A percentile compares a stretch with the other conserved stretches of the same genome.
These are phyloP conservation scores for Blastomyces silverae DNA, from an alignment of 2,329 filamentous ascomycete species.

Conservation along the genomic window DNA sequence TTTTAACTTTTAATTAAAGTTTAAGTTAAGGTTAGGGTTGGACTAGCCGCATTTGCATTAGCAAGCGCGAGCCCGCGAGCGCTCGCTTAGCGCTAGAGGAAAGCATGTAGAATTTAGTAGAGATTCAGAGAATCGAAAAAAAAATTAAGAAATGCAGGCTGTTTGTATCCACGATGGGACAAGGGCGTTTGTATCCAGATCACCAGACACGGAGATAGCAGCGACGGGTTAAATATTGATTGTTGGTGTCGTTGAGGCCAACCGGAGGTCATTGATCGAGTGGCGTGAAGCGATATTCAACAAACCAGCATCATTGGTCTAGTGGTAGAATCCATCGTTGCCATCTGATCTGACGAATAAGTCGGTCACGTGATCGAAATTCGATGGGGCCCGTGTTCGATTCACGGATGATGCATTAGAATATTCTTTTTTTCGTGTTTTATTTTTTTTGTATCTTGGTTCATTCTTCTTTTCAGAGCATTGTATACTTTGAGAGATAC, in stretches of 20 bases:
- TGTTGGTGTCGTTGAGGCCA: too few species aligned
- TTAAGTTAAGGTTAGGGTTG: not conserved
- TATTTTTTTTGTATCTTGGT: not conserved
- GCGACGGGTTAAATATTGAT: too few species aligned
- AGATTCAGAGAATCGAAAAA: too few species aligned
- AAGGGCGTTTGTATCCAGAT: too few species aligned
- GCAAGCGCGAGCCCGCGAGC: too few species aligned
- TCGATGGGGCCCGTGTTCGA: slow-evolving; percentile 44
- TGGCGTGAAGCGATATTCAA: fast-evolving
- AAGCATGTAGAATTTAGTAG: too few species aligned
- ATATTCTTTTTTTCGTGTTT: not conserved
- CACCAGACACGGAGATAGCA: too few species aligned
- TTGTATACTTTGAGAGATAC: too few species aligned
- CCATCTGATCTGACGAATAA: too few species aligned
- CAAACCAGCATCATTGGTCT: slow-evolving; percentile 10
- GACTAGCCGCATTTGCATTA: not conserved
- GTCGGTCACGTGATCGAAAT: too few species aligned
- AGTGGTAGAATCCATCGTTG: slow-evolving; percentile 15
- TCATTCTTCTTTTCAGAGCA: not conserved
- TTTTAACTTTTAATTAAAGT: not conserved
- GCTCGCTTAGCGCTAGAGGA: not conserved
- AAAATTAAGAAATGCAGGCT: too few species aligned
- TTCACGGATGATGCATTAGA: slow-evolving; percentile 42
- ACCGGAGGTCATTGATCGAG: not conserved
- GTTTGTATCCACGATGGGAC: too few species aligned